Base-by-base conservation (phyloP, 1,139 yeast species). In the Protomyces macrosporus region DNA sequence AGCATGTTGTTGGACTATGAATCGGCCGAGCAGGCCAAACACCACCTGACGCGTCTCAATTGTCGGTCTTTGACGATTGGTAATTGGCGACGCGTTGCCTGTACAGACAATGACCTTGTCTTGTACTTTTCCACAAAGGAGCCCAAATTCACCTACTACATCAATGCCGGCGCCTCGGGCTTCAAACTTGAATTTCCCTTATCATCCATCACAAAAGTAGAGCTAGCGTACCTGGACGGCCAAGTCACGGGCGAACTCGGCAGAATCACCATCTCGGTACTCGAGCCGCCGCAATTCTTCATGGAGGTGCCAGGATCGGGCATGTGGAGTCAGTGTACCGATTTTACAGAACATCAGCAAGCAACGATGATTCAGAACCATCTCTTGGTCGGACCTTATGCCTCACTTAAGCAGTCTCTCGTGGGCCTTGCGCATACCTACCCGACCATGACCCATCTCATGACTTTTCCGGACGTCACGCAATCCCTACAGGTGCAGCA, bases 1-100 rank as follows among this genome's bases (percentile, higher is more conserved):
- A 69, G 68, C 81, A 85, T 51, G 77, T 76, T 3, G 83, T 80
- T 0, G 80, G 53, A 40, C 9, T 45, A 59, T 42, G 40, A 45
- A 5, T 32, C n/a, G 23, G 45, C 16, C 10, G 40, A 45, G 10
- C 50, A 39, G 23, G 45, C 16, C 10, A 6, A 10, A 9, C 30
- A 33, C 14, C 53, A 10, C 33, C 23, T 52, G n/a, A 67, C 52
- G 35, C 66, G 57, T 23, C 66, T 73, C 48, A 57, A 72, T 23
- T 71, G 75, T 65, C 65, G 65, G 1, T 67, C 74, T 4, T 63
- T 74, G 36, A 65, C 66, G 6, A 73, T 74, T 57, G 76, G 76
- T 3, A 65, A 68, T 1, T 74, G 76, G 76, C 67, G 71, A 48
- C 67, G 76, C 6, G 68, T 71, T 1, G 68, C 68, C 2, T 54